Conservation (phyloP, 306 rosid species). For the Biancaea sappan region DNA sequence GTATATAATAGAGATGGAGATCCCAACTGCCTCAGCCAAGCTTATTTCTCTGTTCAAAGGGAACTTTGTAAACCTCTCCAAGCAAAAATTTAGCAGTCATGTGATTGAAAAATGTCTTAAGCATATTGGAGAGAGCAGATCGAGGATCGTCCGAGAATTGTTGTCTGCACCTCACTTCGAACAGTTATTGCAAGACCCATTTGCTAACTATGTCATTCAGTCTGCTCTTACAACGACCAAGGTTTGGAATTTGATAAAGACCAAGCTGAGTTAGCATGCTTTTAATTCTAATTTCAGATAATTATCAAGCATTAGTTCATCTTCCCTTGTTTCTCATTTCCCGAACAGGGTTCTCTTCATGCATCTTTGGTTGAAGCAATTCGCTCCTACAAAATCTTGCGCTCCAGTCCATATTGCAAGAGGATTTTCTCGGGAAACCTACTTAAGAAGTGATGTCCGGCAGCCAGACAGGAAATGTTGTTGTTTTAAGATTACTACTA, state of each 20-base stretch:
- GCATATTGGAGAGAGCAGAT: constrained; percentile 48
- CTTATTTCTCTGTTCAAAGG: constrained; percentile 60
- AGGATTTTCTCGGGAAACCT: constrained; percentile 56
- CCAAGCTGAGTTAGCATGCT: neutral
- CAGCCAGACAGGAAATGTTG: constrained; percentile 26
- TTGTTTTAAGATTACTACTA: constrained; percentile 31
- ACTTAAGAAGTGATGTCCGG: constrained; percentile 50
- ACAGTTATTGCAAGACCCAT: constrained; percentile 69
- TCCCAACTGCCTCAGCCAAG: constrained; percentile 39
- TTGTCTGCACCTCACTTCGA: constrained; percentile 51
- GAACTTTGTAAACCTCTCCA: constrained; percentile 51
- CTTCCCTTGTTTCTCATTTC: neutral
- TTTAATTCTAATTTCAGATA: neutral
- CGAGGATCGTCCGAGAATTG: constrained; percentile 58
- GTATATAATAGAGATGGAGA: constrained; percentile 54
- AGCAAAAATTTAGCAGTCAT: constrained; percentile 73
- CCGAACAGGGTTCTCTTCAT: constrained; percentile 61
- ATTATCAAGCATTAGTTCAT: neutral
- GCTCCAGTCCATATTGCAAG: constrained; percentile 74
- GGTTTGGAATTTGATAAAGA: constrained; percentile 39
- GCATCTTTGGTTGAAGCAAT: constrained; percentile 56
- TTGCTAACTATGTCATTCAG: constrained; percentile 74
- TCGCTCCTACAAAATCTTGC: constrained; percentile 45
- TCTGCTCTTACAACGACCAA: constrained; percentile 58
- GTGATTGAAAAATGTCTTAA: constrained; percentile 73